These are phyloP conservation scores for Candida mesenterica DNA, from an alignment of 1,139 yeast genomes.

Conservation along the genomic window DNA sequence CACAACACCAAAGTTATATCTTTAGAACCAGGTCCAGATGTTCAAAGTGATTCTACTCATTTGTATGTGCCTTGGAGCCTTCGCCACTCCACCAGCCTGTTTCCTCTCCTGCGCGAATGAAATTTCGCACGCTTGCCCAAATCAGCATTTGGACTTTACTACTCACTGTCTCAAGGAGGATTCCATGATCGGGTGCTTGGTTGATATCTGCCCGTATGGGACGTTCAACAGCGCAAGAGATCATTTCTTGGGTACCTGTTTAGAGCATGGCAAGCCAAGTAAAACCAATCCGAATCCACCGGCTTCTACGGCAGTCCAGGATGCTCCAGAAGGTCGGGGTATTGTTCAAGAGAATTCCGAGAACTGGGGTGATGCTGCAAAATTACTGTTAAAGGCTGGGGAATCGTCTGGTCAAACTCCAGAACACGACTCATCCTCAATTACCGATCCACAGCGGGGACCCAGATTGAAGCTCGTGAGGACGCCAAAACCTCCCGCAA, in stretches of 20 bases:
- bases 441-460: too few species aligned
- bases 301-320: too few species aligned
- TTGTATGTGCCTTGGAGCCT: not conserved
- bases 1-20: too few species aligned
- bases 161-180: conserved; percentile 42
- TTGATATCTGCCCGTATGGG: conserved; percentile 50
- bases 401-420: too few species aligned
- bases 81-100: conserved; percentile 57
- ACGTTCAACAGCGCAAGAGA: conserved; percentile 50
- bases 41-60: not conserved
- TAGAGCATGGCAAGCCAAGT: conserved; percentile 35
- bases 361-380: not conserved
- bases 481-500: too few species aligned
- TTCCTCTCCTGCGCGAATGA: conserved; percentile 44
- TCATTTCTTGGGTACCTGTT: conserved; percentile 54
- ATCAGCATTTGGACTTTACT: conserved; percentile 32
- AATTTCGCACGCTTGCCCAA: conserved; percentile 33
- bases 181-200: conserved; percentile 43
- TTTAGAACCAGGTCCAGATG: too few species aligned
- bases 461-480: too few species aligned
- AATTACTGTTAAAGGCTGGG: too few species aligned
- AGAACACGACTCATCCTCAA: too few species aligned
- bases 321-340: not conserved
- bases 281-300: conserved; percentile 12
- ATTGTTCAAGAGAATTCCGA: not conserved